Evolutionary conservation across 1,139 yeast species (phyloP).

Genomic region (Debaryomyces sp.): DNA sequence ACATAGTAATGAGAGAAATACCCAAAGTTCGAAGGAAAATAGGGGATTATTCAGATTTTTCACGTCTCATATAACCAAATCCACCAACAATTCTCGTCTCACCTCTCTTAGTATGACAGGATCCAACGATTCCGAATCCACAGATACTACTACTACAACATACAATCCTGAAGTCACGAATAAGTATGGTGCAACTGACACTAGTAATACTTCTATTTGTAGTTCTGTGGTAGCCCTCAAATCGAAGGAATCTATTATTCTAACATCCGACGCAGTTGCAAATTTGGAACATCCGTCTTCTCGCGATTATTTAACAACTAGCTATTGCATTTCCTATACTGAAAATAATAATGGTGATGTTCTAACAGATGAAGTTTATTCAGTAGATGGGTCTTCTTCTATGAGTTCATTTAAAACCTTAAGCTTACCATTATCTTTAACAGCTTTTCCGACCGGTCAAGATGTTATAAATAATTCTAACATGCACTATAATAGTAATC

Average conservation of each 20-base stretch:
- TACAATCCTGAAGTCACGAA: neutral
- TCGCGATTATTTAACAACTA: neutral
- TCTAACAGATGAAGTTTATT: neutral
- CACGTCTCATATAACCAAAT: neutral
- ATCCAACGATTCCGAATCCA: neutral
- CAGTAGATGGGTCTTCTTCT: neutral
- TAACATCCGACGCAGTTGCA: neutral
- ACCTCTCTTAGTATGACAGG: neutral
- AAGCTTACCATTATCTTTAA: neutral
- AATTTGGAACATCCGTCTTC: neutral
- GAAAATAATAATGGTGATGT: neutral
- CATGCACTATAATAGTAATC: neutral
- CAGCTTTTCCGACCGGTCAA: neutral
- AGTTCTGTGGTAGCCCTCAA: neutral
- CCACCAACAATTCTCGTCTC: neutral
- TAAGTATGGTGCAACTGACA: neutral
- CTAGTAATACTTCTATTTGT: slow-evolving; percentile 4
- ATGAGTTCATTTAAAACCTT: neutral
- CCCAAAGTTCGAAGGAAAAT: neutral
- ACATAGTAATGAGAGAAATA: neutral
- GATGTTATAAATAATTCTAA: neutral
- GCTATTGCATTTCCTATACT: neutral
- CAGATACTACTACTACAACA: neutral
- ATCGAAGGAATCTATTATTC: neutral
- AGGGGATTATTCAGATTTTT: neutral